Base-by-base conservation (phyloP, 2,329 filamentous ascomycete species). In the Trichoderma brevicompactum region DNA sequence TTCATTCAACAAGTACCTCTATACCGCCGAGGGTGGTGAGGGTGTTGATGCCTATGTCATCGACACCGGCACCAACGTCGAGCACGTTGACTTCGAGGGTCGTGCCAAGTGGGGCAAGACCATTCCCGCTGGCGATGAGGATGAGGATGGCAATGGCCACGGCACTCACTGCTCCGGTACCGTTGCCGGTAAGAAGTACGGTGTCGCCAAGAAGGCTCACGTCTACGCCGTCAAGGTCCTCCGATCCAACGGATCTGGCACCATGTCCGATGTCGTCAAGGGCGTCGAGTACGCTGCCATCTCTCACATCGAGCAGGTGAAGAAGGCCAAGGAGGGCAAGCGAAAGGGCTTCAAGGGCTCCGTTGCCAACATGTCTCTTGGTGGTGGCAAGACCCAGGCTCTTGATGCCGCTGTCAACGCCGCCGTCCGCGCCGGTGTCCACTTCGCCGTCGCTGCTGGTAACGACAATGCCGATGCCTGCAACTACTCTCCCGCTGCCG, bases 131-230 rank as follows among this genome's bases (percentile, higher is more conserved):
- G 89, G 89, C 68, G 94, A 99, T 76, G 89, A 85, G 58, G 95
- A 99, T 76, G 85, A 87, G 72, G 95, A 99, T 81, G 95, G 95
- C 79, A 99, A 99, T 74, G 95, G 95, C 68, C 95, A 99, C 84
- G 95, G 95, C 74, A 99, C 95, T 75, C 95, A 99, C 86, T 99
- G 95, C 89, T 98, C 95, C 70, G 95, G 95, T 73, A 99, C 96
- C 69, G 90, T 99, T 74, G 95, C 92, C 70, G 95, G 96, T 78
- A 96, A 95, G 88, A 97, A 97, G 85, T 99, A 97, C 77, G 95
- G 95, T 87, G 95, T 99, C 70, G 94, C 95, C 78, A 99, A 99
- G 90, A 97, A 98, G 88, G 95, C 96, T 76, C 89, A 92, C 73
- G 85, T 99, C 79, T 94, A 96, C 76, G 95, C 95, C 70, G 94